Evolutionary conservation across 371 early-diverging fungal genomes (phyloP).

Genomic region (Lichtheimia ornata): DNA sequence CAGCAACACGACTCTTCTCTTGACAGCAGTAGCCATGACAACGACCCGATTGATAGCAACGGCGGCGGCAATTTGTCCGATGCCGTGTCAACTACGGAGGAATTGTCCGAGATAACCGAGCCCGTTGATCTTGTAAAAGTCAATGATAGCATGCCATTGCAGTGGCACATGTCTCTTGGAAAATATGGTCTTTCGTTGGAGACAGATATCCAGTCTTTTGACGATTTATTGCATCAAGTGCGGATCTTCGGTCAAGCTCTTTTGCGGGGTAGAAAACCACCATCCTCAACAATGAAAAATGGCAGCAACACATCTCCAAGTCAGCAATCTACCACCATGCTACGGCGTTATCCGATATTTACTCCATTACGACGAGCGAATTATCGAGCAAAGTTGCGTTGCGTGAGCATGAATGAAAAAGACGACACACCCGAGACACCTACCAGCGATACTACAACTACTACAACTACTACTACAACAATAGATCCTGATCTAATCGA

Average conservation of each 20-base stretch:
- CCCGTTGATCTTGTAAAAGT: background rate
- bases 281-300: background rate
- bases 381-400: conserved; percentile 14
- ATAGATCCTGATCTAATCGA: too few relatives aligned
- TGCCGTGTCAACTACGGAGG: background rate
- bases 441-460: too few relatives aligned
- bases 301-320: background rate
- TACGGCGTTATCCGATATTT: conserved; percentile 9
- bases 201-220: conserved; percentile 20
- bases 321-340: conserved; percentile 1
- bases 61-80: background rate
- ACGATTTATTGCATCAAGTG: conserved; percentile 18
- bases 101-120: background rate
- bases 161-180: conserved; percentile 16
- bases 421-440: background rate
- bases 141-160: background rate
- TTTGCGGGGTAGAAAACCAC: too few relatives aligned
- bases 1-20: conserved; percentile 1
- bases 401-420: conserved; percentile 14
- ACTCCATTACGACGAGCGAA: conserved; percentile 12
- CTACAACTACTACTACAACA: too few relatives aligned
- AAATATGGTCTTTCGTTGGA: conserved; percentile 18
- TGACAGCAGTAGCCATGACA: background rate
- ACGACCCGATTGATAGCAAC: background rate
- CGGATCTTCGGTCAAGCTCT: background rate